Evolutionary conservation across 225 moss, liverwort and hornwort genomes (phyloP).

Genomic region (Polytrichum commune): DNA sequence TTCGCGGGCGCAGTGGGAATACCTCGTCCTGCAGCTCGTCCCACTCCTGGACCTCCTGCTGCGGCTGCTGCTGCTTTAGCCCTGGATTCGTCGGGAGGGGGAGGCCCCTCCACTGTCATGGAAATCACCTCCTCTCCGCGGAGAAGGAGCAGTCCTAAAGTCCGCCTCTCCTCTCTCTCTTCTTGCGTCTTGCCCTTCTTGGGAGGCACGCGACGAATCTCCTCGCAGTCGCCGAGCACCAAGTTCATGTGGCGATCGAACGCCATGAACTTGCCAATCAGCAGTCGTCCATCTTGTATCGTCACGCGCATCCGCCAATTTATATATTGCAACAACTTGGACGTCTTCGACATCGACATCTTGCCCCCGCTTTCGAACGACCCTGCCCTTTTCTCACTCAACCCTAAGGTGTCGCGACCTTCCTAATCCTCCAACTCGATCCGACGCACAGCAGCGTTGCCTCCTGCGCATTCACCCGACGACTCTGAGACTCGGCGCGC

Average conservation of each 20-base stretch:
- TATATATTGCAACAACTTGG: conserved; percentile 83
- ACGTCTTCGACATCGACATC: conserved; percentile 91
- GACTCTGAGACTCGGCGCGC: too few species aligned
- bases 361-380: background rate
- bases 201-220: conserved; percentile 76
- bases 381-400: background rate
- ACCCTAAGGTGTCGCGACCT: too few species aligned
- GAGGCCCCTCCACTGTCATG: conserved; percentile 98
- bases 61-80: conserved; percentile 90
- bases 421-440: too few species aligned
- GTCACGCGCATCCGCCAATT: conserved; percentile 96
- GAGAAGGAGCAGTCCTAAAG: conserved; percentile 77
- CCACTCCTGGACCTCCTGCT: conserved; percentile 89
- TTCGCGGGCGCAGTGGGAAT: conserved; percentile 85
- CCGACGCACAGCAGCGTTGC: too few species aligned
- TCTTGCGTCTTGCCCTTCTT: conserved; percentile 94
- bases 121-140: conserved; percentile 96
- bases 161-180: conserved; percentile 84
- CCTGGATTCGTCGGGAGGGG: conserved; percentile 90
- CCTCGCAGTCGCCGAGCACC: conserved; percentile 92
- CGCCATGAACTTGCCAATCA: conserved; percentile 96
- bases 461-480: too few species aligned
- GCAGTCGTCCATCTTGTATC: conserved; percentile 83
- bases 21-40: conserved; percentile 90
- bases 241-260: conserved; percentile 97